Base-by-base conservation (phyloP, 768 basidiomycete genomes). In the Baorangia bicolor region DNA sequence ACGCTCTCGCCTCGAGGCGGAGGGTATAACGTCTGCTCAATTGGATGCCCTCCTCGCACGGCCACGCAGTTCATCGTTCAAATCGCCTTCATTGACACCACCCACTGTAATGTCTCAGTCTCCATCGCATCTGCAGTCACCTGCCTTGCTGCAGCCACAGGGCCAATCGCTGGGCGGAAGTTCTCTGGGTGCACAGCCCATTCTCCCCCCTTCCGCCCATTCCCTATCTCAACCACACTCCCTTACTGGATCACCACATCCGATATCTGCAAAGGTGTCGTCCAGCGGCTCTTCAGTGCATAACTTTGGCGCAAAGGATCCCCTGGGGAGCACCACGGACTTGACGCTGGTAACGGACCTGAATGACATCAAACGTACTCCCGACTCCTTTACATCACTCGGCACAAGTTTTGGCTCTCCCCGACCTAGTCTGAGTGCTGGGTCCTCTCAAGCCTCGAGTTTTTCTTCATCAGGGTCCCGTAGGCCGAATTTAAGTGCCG, bases 141-240 rank as follows among this genome's bases (percentile, higher is more conserved):
- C 56, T 27, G 27, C 59, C 16, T 41, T 66, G 20, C 28, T 62
- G 20, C 70, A 63, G n/a, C 33, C 59, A 4, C 64, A 64, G 31
- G 38, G 44, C 7, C 71, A 64, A 18, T 43, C 59, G 5, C 45
- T 66, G n/a, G 33, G 56, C 14, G 49, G 21, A 18, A 56, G 48
- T 28, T 56, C 65, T n/a, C 43, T 69, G 50, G 53, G 40, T 8
- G 14, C 56, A 31, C 67, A 69, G 27, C 51, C 69, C 9, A 49
- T 69, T 12, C 57, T 61, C 4, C 47, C 64, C 12, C 41, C 69
- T 39, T 43, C 63, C 20, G 47, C 69, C 14, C 61, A 56, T 35
- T 56, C 69, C 8, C 49, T 69, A 14, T 69, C 69, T 1, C 65
- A 54, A 28, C 59, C 70, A 21, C 71, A 60, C 42, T 73, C 70